A percentile compares a stretch with the other conserved stretches of the same genome.
These are phyloP conservation scores for Curvularia spicifera DNA, from an alignment of 2,329 filamentous ascomycete species.

Conservation along the genomic window DNA sequence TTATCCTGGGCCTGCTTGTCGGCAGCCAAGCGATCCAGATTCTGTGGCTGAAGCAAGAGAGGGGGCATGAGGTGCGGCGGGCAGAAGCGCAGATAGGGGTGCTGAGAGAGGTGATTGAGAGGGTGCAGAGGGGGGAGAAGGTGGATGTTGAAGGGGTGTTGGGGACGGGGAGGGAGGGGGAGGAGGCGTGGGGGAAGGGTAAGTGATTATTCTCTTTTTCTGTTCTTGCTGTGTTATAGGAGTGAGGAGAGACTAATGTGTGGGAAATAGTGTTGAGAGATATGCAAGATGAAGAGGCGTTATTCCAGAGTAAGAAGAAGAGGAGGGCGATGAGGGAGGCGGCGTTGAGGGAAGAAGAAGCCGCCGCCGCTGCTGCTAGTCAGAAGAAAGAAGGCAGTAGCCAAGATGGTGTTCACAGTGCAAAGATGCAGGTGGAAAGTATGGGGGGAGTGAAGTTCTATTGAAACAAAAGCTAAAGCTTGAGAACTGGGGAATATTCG, in stretches of 20 bases:
- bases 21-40: slow-evolving; percentile 96
- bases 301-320: slow-evolving; percentile 55
- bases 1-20: slow-evolving; percentile 74
- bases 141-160: slow-evolving; percentile 79
- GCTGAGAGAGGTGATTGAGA: slow-evolving; percentile 73
- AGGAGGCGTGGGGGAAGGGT: slow-evolving; percentile 93
- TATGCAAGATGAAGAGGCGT: slow-evolving; percentile 68
- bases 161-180: slow-evolving; percentile 75
- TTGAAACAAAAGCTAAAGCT: slow-evolving; percentile 12
- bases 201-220: slow-evolving; percentile 38
- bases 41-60: slow-evolving; percentile 79
- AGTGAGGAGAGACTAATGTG: slow-evolving; percentile 19
- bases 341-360: slow-evolving; percentile 18
- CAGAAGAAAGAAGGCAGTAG: slow-evolving; percentile 35
- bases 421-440: slow-evolving; percentile 36
- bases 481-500: too few relatives aligned
- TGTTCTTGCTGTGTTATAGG: too few relatives aligned
- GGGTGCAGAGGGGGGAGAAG: slow-evolving; percentile 43
- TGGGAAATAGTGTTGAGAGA: slow-evolving; percentile 64
- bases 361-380: slow-evolving; percentile 3
- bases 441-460: slow-evolving; percentile 44
- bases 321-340: slow-evolving; percentile 35
- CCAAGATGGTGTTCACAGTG: slow-evolving; percentile 35
- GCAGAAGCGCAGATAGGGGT: slow-evolving; percentile 80
- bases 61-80: slow-evolving; percentile 72